Evolutionary conservation across 805 yeast species (phyloP), one percentile per base, ranked within the genome.

Genomic region (Saccharomycopsis sp.): DNA sequence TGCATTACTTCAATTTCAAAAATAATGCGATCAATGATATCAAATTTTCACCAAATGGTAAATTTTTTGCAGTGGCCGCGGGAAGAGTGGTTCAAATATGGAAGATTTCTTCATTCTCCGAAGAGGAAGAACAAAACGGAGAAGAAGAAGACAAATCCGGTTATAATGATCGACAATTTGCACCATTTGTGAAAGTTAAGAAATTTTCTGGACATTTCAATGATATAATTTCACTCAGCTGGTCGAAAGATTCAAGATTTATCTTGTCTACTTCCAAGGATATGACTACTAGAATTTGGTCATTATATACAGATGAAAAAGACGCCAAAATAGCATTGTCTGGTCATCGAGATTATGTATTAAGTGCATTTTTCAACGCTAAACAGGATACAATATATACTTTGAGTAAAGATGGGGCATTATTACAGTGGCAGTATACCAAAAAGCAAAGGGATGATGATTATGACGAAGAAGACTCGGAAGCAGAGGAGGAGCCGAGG

Each of bases 1-100:
- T 93, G 50, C 96, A 93, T 60, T 95, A 93, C 64, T 88, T 93
- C 71, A 93, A 89, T 60, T 93, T 93, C 68, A 85, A 82, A 59
- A 27, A 22, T 14, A 94, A 83, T 20, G 68, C 64, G 38, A 95
- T 90, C 27, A 60, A 65, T 22, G 90, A 82, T 53, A 61, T 90
- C 21, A 76, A 81, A 56, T 93, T 93, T 62, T 79, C 95, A 42
- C 93, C 96, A 2, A 88, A 87, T 62, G 97, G 97, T 2, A 71
- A 71, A 37, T 76, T 77, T 55, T 89, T 93, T 65, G 97, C 97
- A 4, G 73, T 87, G 22, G 95, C 95, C 3, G 69, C 79, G 28
- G 87, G 86, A 4, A 68, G 95, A 53, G 82, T 84, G 43, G 67
- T 90, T 14, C 97, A 93, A 61, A 81, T 93, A 6, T 93, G 98